A percentile compares a stretch with the other conserved stretches of the same genome.
These are phyloP conservation scores for Middelhovenomyces tepae DNA, from an alignment of 805 yeast species.

Conservation along the genomic window DNA sequence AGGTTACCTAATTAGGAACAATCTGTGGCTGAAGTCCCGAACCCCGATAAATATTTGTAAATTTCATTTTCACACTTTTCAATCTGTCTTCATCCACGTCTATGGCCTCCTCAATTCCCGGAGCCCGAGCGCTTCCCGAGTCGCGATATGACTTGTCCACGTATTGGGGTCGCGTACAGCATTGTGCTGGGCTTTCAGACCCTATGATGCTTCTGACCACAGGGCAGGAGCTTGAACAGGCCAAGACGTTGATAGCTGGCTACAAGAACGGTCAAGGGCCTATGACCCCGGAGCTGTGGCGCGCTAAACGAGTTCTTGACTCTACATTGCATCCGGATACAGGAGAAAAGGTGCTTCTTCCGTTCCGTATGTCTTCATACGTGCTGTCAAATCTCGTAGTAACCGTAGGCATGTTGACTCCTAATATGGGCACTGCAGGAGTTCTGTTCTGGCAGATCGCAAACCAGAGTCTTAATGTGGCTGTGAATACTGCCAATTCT, in stretches of 20 bases:
- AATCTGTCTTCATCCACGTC: no score
- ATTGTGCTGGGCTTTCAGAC: conserved; percentile 87
- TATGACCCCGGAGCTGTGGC: conserved; percentile 81
- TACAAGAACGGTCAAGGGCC: conserved; percentile 61
- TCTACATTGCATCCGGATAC: conserved; percentile 96
- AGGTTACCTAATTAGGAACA: no score
- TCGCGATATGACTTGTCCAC: conserved; percentile 73
- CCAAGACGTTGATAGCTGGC: conserved; percentile 59
- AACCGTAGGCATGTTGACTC: conserved; percentile 96
- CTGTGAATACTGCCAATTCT: conserved; percentile 92
- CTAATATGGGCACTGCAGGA: conserved; percentile 81
- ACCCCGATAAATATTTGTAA: no score
- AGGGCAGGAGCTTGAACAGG: conserved; percentile 47
- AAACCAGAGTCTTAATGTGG: conserved; percentile 93
- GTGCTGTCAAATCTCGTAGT: conserved; percentile 90
- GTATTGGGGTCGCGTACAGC: conserved; percentile 91
- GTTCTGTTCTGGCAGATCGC: conserved; percentile 97
- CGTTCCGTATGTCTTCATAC: conserved; percentile 95
- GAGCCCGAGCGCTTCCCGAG: conserved; percentile 68
- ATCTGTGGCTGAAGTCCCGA: no score
- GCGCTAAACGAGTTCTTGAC: conserved; percentile 77
- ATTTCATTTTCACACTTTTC: no score
- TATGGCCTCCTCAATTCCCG: conserved; percentile 88
- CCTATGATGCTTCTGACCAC: conserved; percentile 83
- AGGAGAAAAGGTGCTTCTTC: conserved; percentile 84